Evolutionary conservation across 148 eudicot genomes (phyloP), one percentile per base, ranked within the genome.

Genomic region (Vaccinium myrtillus): DNA sequence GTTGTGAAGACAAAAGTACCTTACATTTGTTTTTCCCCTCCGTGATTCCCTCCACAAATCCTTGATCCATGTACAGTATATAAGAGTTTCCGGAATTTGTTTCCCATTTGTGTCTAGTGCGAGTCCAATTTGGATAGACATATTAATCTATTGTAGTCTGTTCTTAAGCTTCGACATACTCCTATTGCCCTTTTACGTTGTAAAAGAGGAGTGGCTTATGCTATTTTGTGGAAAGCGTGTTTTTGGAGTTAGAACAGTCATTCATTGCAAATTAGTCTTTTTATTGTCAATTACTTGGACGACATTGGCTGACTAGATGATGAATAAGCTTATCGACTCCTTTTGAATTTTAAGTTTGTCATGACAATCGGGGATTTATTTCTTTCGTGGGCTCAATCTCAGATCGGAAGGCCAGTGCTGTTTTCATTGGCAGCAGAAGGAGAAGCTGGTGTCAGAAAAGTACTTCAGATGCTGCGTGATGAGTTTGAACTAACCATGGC

Each of bases 401-500:
- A 96, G 99, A 91, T 96, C 85, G 99, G 99, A 71, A 90, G 99
- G 88, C 99, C 98, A 5, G 96, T 95, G 82, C 87, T 96, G 75
- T 96, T 89, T 87, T 89, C 97, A 16, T 86, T 96, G 90, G 99
- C 98, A 69, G 99, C 96, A 83, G 99, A 95, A 58, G 99, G 97
- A 85, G 97, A 96, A 90, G 94, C 95, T 14, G 99, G 99, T 4
- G 91, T 96, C 3, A 87, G 87, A 73, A 96, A 96, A 86, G 98
- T 92, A 43, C 99, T 96, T 16, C 94, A 94, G 78, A 94, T 96
- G 98, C 23, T 96, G 85, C 90, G 95, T 2, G 97, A 96, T 12
- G 99, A 96, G 90, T 93, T 96, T 79, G 99, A 94, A 90, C 86
- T 96, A 48, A 91, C 99, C 1, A 96, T 96, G 99, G 98, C 99